Base-by-base conservation (phyloP, 2,329 filamentous ascomycete genomes). In the Arthrobotrys megalospora region DNA sequence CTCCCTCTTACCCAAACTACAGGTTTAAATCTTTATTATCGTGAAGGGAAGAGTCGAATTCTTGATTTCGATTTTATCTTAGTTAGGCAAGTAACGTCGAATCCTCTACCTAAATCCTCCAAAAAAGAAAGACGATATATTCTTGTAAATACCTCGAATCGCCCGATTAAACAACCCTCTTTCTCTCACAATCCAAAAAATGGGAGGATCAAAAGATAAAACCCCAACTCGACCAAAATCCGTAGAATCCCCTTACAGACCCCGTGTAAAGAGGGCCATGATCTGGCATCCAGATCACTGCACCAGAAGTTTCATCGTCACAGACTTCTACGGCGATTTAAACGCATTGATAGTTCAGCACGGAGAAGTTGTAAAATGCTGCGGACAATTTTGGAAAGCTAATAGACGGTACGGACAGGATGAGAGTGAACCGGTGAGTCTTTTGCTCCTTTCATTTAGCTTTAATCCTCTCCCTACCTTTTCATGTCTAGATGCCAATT, bases 361-460 rank as follows among this genome's bases (percentile, higher is more conserved):
- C 41, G 65, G 65, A 24, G 50, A 68, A n/a, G 28, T 55, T 16
- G 21, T 68, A 11, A 68, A 34, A 48, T 68, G 65, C 65, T 68
- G 65, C 52, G 65, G 50, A 58, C 32, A 19, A 8, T 45, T 47
- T 36, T 68, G 65, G 65, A 58, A n/a, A 19, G 41, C 36, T 8
- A 68, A 68, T 24, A 41, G 50, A 43, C 32, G 11, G 11, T 58
- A 36, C 38, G 55, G 8, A 14, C 32, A 38, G n/a, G 52, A 41
- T 24, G 55, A 16, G 24, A 19, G 8, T 60, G 12, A 60, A 19
- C 55, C 55, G 36, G 55, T 60, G 14, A 43, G 55, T 60, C 1
- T 28, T 10, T 41, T 43, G n/a, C n/a, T 12, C 7, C 10, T 24
- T 43, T 41, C n/a, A 6, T n/a, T n/a, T n/a, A n/a, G n/a, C n/a